phyloP scores from a whole-genome alignment of 2,329 filamentous ascomycete species.

The Xylariaceae sp. region DNA sequence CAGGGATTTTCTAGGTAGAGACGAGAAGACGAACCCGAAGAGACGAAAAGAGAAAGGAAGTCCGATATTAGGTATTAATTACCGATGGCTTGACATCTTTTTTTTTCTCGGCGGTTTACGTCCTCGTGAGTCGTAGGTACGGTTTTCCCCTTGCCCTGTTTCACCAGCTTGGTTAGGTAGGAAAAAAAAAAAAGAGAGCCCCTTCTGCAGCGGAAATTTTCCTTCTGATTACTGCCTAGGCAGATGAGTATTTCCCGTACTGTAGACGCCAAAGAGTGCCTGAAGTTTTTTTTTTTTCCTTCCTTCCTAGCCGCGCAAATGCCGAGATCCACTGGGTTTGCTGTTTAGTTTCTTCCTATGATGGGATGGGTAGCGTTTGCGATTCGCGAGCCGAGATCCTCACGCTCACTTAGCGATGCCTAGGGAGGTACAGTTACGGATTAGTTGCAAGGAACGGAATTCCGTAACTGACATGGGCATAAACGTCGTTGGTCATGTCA shows the following conservation, averaged over 20 bases:
- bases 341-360: constrained; percentile 1
- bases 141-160: background rate
- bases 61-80: too few relatives aligned
- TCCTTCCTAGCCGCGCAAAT: constrained; percentile 16
- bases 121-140: too few relatives aligned
- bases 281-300: background rate
- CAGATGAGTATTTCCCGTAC: background rate
- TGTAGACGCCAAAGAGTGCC: background rate
- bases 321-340: constrained; percentile 19
- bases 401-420: background rate
- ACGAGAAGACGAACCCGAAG: too few relatives aligned
- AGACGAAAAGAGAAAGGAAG: too few relatives aligned
- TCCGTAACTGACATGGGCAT: too few relatives aligned
- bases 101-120: too few relatives aligned
- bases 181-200: background rate
- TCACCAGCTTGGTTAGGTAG: background rate
- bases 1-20: too few relatives aligned
- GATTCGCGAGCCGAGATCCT: background rate
- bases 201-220: background rate
- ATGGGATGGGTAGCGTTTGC: background rate
- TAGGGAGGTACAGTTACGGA: too few relatives aligned
- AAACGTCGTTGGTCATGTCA: too few relatives aligned
- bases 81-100: too few relatives aligned
- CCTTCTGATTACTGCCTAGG: background rate
- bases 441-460: too few relatives aligned